These are phyloP conservation scores for Sarocladiaceae sp. DNA, from an alignment of 2,329 filamentous ascomycete species.

Conservation along the genomic window DNA sequence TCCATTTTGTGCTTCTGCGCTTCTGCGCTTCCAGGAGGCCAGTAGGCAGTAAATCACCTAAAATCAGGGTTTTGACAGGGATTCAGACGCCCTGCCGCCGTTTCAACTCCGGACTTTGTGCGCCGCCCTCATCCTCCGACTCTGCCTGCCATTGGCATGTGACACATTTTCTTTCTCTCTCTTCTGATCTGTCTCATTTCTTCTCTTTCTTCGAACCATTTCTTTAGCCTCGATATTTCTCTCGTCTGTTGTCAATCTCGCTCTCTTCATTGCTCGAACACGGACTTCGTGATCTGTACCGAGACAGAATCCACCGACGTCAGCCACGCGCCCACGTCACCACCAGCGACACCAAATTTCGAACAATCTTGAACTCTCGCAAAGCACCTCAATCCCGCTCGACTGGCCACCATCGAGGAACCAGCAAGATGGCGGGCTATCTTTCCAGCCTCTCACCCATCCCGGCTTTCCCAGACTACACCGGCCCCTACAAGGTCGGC, in stretches of 20 bases:
- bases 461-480: slow-evolving; percentile 67
- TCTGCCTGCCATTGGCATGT: too few relatives aligned
- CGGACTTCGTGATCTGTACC: too few relatives aligned
- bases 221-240: too few relatives aligned
- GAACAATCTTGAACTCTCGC: not conserved
- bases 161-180: not conserved
- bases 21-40: too few relatives aligned
- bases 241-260: too few relatives aligned
- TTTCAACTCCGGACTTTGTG: not conserved
- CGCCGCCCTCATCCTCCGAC: not conserved
- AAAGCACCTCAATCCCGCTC: not conserved
- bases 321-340: not conserved
- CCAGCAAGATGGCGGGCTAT: slow-evolving; percentile 21
- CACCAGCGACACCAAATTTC: not conserved
- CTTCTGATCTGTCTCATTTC: not conserved
- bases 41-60: too few relatives aligned
- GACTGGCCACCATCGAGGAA: not conserved
- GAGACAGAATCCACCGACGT: not conserved
- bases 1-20: too few relatives aligned
- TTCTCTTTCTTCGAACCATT: not conserved
- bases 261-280: too few relatives aligned
- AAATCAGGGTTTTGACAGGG: too few relatives aligned
- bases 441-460: slow-evolving; percentile 58
- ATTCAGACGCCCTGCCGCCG: not conserved
- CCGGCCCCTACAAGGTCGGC: slow-evolving; percentile 72